phyloP scores from a whole-genome alignment of 768 basidiomycete species.

The Russula earlei region DNA sequence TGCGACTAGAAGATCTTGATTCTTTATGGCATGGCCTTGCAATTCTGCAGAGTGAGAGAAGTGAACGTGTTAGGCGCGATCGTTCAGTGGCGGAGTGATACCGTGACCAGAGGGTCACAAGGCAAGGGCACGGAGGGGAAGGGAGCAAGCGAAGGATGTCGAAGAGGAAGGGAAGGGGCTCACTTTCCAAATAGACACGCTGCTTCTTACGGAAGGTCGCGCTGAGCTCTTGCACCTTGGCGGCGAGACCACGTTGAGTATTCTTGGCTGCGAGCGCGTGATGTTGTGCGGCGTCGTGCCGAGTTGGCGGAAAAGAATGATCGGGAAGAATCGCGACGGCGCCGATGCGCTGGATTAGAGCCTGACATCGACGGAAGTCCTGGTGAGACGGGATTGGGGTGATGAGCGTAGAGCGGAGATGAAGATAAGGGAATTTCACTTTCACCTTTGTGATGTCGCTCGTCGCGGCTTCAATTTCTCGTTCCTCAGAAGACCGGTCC shows the following conservation, averaged over 20 bases:
- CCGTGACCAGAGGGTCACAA: slow-evolving; percentile 12
- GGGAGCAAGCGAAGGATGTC: not conserved
- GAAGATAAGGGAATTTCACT: slow-evolving; percentile 20
- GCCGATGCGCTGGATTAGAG: slow-evolving; percentile 69
- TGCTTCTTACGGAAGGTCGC: slow-evolving; percentile 95
- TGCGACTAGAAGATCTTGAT: slow-evolving; percentile 87
- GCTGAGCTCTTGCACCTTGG: slow-evolving; percentile 88
- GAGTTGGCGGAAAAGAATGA: slow-evolving; percentile 58
- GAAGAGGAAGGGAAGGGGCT: slow-evolving; percentile 30
- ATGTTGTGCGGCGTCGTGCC: slow-evolving; percentile 34
- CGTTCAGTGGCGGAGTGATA: too few relatives aligned
- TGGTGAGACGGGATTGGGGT: slow-evolving; percentile 18
- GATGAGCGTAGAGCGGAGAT: slow-evolving; percentile 7
- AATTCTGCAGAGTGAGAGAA: slow-evolving; percentile 45
- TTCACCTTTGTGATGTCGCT: slow-evolving; percentile 78
- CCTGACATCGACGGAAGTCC: slow-evolving; percentile 35
- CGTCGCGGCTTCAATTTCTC: slow-evolving; percentile 83
- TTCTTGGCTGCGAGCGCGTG: slow-evolving; percentile 75
- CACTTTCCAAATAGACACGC: slow-evolving; percentile 96
- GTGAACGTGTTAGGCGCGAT: not conserved
- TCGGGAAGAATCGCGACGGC: slow-evolving; percentile 30
- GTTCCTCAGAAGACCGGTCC: slow-evolving; percentile 89
- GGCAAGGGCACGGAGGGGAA: slow-evolving; percentile 8
- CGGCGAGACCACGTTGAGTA: slow-evolving; percentile 92
- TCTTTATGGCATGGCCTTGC: slow-evolving; percentile 96